Evolutionary conservation across 2,329 filamentous ascomycete genomes (phyloP).

Genomic region (Botryotinia globosa): DNA sequence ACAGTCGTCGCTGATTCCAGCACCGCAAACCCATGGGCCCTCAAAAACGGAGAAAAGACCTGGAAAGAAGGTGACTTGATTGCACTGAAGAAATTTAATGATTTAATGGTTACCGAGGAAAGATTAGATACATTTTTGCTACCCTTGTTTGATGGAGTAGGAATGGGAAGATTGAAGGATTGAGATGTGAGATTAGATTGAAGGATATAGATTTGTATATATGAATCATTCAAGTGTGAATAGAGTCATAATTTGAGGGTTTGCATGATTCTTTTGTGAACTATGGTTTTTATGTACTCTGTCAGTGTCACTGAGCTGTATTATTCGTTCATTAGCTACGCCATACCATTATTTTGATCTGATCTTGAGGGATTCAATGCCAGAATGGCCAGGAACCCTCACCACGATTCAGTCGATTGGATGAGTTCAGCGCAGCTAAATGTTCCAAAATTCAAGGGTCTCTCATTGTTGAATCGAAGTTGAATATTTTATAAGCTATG

Average conservation of each 20-base stretch:
- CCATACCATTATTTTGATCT: not conserved
- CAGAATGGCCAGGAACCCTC: not conserved
- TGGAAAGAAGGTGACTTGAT: slow-evolving; percentile 45
- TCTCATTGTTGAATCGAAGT: not conserved
- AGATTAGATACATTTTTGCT: slow-evolving; percentile 42
- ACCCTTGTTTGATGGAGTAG: slow-evolving; percentile 44
- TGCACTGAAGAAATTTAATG: slow-evolving; percentile 52
- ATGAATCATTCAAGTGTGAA: not conserved
- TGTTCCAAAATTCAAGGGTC: no score
- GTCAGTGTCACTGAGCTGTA: not conserved
- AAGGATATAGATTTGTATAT: not conserved
- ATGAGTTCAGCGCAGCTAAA: not conserved
- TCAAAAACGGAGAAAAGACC: slow-evolving; percentile 22
- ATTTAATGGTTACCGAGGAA: slow-evolving; percentile 34
- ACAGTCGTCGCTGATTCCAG: slow-evolving; percentile 44
- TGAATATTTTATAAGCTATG: not conserved
- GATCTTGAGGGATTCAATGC: not conserved
- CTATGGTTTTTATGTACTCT: not conserved
- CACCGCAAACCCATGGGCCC: slow-evolving; percentile 37
- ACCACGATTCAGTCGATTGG: not conserved
- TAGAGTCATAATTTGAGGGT: not conserved
- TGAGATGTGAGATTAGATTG: not conserved
- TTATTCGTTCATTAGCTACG: not conserved
- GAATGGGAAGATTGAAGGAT: slow-evolving; percentile 35
- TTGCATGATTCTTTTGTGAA: not conserved